Percentiles rank a stretch among this genome's conserved stretches.
Conservation (phyloP, 106 monocot species). For the Apostasia shenzhenica region DNA sequence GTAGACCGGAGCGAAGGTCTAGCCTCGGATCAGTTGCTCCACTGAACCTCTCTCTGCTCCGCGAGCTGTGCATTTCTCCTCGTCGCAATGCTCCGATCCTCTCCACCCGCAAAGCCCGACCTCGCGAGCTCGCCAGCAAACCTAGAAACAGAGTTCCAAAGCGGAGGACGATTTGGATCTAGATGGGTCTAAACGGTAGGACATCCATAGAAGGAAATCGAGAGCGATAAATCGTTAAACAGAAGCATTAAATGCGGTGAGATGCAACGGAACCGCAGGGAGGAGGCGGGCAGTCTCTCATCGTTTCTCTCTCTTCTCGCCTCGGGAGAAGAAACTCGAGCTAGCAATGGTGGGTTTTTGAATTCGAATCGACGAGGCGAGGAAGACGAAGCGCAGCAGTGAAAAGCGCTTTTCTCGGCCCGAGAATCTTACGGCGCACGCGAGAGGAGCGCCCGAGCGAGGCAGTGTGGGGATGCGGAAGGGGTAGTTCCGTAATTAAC, state of each 20-base stretch:
- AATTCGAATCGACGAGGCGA: constrained; percentile 1
- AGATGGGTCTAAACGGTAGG: neutral
- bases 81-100: neutral
- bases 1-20: neutral
- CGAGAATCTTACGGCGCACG: neutral
- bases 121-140: neutral
- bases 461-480: too few species aligned
- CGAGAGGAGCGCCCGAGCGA: neutral
- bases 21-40: neutral
- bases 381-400: neutral
- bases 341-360: neutral
- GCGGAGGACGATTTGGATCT: neutral
- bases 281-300: neutral
- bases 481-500: neutral
- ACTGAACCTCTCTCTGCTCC: neutral
- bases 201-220: neutral
- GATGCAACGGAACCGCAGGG: neutral
- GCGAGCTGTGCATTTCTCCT: neutral
- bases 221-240: neutral
- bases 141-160: neutral
- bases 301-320: neutral
- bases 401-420: neutral
- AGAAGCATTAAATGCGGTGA: constrained; percentile 3
- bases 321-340: neutral
- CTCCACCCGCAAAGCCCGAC: neutral